A percentile compares a stretch with the other conserved stretches of the same genome.
Evolutionary conservation across 768 basidiomycete genomes (phyloP).

Genomic region (Lactarius indigo): DNA sequence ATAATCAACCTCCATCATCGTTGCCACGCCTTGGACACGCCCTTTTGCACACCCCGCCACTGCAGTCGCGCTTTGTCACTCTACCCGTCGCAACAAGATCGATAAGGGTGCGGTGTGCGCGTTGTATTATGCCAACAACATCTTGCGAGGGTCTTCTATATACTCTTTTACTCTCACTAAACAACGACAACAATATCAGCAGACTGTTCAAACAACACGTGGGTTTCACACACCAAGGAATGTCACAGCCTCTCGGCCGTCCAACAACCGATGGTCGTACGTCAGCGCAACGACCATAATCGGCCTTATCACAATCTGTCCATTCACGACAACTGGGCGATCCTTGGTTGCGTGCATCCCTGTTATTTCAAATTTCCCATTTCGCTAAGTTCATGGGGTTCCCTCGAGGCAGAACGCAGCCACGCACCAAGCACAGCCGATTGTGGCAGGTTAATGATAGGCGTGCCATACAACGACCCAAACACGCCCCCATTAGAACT

Average conservation of each 20-base stretch:
- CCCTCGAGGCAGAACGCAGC: conserved; percentile 6
- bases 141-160: conserved; percentile 50
- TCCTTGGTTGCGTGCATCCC: conserved; percentile 97
- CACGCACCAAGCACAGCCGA: conserved; percentile 80
- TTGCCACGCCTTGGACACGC: conserved; percentile 13
- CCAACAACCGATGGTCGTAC: conserved; percentile 93
- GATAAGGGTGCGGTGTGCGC: neutral
- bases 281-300: conserved; percentile 95
- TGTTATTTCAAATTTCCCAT: conserved; percentile 28
- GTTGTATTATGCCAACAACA: conserved; percentile 32
- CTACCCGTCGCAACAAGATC: conserved; percentile 3
- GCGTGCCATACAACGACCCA: conserved; percentile 95
- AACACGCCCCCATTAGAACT: conserved; percentile 99
- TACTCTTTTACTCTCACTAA: conserved; percentile 51
- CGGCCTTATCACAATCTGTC: conserved; percentile 93
- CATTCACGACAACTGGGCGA: conserved; percentile 83
- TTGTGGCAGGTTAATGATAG: conserved; percentile 97
- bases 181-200: conserved; percentile 15
- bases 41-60: neutral
- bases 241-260: conserved; percentile 93
- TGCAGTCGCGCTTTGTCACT: neutral
- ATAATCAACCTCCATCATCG: conserved; percentile 6
- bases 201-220: neutral
- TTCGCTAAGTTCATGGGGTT: conserved; percentile 14
- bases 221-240: conserved; percentile 77